phyloP scores from a whole-genome alignment of 768 basidiomycete genomes.

The Strobilomyces dryophilus region DNA sequence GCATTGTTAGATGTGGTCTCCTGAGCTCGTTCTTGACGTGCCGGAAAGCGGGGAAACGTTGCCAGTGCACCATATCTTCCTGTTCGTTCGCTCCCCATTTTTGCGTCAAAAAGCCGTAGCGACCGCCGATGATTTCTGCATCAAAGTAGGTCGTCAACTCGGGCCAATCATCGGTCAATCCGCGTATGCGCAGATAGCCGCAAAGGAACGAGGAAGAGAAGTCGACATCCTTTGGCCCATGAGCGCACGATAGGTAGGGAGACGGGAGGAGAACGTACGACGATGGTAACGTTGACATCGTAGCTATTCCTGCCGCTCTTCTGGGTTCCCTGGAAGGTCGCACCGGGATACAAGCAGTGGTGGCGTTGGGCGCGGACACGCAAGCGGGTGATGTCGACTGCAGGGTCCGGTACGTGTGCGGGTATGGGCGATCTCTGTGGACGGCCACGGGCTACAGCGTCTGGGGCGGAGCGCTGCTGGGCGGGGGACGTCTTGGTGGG shows the following conservation, averaged over 20 bases:
- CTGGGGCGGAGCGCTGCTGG: conserved; percentile 20
- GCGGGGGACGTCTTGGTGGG: conserved; percentile 6
- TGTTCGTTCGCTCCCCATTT: conserved; percentile 89
- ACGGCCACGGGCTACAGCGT: conserved; percentile 6
- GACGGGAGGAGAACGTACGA: conserved; percentile 52
- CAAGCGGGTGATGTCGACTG: conserved; percentile 71
- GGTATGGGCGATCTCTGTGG: conserved; percentile 8
- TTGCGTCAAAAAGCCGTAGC: conserved; percentile 87
- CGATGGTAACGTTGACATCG: conserved; percentile 89
- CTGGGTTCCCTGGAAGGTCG: conserved; percentile 86
- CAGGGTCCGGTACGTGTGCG: conserved; percentile 43
- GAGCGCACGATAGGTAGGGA: not conserved
- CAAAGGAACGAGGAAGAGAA: conserved; percentile 81
- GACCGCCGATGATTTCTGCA: conserved; percentile 89
- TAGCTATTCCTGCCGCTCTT: conserved; percentile 92
- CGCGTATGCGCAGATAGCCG: conserved; percentile 90
- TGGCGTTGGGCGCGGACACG: conserved; percentile 69
- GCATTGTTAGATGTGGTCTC: conserved; percentile 72
- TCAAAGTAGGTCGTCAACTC: conserved; percentile 96
- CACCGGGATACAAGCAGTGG: conserved; percentile 84
- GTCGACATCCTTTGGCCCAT: conserved; percentile 70
- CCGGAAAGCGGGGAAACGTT: conserved; percentile 86
- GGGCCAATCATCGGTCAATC: conserved; percentile 91
- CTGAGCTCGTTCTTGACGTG: conserved; percentile 77
- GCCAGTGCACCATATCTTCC: conserved; percentile 94